Conservation (phyloP, 2,329 filamentous ascomycete genomes). For the Paecilomyces sp. region DNA sequence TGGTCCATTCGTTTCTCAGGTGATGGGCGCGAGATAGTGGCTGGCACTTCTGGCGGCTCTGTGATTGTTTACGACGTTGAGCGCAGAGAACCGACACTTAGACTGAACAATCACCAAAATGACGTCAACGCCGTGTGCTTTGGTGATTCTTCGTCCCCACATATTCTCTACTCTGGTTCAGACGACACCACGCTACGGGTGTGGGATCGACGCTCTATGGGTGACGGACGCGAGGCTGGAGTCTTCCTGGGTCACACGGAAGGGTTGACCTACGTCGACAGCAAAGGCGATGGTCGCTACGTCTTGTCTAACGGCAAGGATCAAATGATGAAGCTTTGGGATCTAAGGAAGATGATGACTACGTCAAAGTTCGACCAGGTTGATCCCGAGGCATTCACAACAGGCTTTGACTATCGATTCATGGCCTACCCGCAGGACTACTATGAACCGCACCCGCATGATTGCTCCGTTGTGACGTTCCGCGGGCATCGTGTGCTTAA, state of each 20-base stretch:
- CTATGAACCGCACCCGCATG: conserved; percentile 63
- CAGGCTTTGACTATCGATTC: conserved; percentile 58
- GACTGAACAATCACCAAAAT: conserved; percentile 69
- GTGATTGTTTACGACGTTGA: conserved; percentile 94
- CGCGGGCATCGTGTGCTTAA: conserved; percentile 81
- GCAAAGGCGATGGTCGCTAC: conserved; percentile 82
- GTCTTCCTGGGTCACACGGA: conserved; percentile 61
- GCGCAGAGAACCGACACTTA: conserved; percentile 64
- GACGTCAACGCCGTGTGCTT: conserved; percentile 98
- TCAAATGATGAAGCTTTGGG: conserved; percentile 96
- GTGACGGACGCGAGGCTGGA: conserved; percentile 54
- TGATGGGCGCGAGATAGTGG: conserved; percentile 83
- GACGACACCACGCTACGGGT: conserved; percentile 93
- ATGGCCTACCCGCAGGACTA: conserved; percentile 47
- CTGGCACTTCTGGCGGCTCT: conserved; percentile 70
- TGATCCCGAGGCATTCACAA: conserved; percentile 47
- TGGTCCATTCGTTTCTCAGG: conserved; percentile 92
- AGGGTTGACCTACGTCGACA: conserved; percentile 61
- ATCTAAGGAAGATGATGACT: conserved; percentile 80
- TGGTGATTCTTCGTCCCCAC: conserved; percentile 77
- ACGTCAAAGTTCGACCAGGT: conserved; percentile 52
- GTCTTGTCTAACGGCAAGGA: conserved; percentile 93
- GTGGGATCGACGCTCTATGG: conserved; percentile 77
- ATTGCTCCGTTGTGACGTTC: conserved; percentile 91
- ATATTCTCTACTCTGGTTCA: conserved; percentile 92